phyloP scores from a whole-genome alignment of 352 stramenopile genomes.

The Globisporangium carolinianum region DNA sequence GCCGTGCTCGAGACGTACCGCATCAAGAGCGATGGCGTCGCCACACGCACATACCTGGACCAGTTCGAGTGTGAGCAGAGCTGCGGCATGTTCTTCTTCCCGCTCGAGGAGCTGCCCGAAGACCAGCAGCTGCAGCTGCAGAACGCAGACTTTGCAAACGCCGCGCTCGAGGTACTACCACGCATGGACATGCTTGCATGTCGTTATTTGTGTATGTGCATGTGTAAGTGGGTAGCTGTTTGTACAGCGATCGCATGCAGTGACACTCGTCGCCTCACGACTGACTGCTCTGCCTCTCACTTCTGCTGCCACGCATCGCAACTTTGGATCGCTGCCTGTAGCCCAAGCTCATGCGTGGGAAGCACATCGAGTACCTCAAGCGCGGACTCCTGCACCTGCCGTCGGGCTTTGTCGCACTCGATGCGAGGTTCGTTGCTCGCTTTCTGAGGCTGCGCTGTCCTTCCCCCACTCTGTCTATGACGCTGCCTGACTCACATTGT shows the following conservation, averaged over 20 bases:
- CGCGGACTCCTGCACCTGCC: constrained; percentile 62
- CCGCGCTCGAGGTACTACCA: constrained; percentile 27
- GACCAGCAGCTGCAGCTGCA: constrained; percentile 84
- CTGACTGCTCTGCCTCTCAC: no score
- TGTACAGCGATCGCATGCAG: not conserved
- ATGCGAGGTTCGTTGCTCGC: constrained; percentile 56
- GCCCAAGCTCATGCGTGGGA: constrained; percentile 76
- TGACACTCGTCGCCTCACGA: no score
- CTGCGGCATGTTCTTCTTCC: constrained; percentile 90
- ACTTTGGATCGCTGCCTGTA: not conserved
- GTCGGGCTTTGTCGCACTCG: constrained; percentile 84
- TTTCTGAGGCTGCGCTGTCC: no score
- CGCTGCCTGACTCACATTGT: no score
- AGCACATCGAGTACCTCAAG: constrained; percentile 77
- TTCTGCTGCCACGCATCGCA: no score
- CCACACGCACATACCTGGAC: constrained; percentile 48
- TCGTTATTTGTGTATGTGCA: no score
- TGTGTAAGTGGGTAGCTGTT: no score
- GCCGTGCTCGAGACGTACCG: constrained; percentile 35
- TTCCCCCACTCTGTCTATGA: no score
- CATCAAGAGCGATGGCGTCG: constrained; percentile 42
- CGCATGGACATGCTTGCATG: no score
- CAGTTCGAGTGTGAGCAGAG: constrained; percentile 88
- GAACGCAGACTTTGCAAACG: constrained; percentile 74
- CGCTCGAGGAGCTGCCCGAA: constrained; percentile 62